Percentiles rank a stretch among this genome's conserved stretches.
phyloP scores from a whole-genome alignment of 2,329 filamentous ascomycete species.

The Claviceps sp. region DNA sequence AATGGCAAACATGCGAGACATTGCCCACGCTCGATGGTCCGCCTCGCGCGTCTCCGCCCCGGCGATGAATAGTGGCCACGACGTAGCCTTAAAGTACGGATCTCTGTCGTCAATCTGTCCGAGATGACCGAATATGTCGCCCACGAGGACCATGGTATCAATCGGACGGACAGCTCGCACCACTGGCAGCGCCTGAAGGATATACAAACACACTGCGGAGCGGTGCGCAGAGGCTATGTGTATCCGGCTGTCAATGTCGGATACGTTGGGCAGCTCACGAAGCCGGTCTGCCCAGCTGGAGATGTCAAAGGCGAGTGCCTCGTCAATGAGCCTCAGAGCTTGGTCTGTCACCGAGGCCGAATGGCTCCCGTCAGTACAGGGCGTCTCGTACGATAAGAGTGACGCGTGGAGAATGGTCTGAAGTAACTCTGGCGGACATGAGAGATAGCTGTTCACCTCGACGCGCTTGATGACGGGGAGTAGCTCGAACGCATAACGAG shows the following conservation, averaged over 20 bases:
- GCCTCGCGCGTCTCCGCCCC: slow-evolving; percentile 39
- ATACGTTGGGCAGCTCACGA: slow-evolving; percentile 19
- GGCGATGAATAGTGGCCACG: slow-evolving; percentile 46
- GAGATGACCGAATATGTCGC: slow-evolving; percentile 37
- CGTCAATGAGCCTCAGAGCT: slow-evolving; percentile 25
- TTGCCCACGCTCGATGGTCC: slow-evolving; percentile 35
- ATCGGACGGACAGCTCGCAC: slow-evolving; percentile 23
- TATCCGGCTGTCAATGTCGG: slow-evolving; percentile 28
- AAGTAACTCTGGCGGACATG: slow-evolving; percentile 29
- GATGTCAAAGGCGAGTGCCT: slow-evolving; percentile 29
- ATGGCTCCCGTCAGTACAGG: slow-evolving; percentile 17
- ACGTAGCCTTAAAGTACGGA: slow-evolving; percentile 43
- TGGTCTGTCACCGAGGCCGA: slow-evolving; percentile 21
- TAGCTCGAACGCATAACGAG: slow-evolving; percentile 25
- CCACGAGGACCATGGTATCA: slow-evolving; percentile 30
- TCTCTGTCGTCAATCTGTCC: slow-evolving; percentile 33
- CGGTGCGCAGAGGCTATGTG: slow-evolving; percentile 33
- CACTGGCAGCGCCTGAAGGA: slow-evolving; percentile 29
- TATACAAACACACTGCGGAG: slow-evolving; percentile 33
- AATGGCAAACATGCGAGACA: slow-evolving; percentile 32
- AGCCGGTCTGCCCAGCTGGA: slow-evolving; percentile 28
- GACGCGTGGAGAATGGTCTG: slow-evolving; percentile 32
- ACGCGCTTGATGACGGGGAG: slow-evolving; percentile 27
- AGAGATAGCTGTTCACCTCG: slow-evolving; percentile 29
- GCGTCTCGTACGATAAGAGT: slow-evolving; percentile 26